These are phyloP conservation scores for Crataegus laevigata DNA, from an alignment of 306 rosid species.

Conservation along the genomic window DNA sequence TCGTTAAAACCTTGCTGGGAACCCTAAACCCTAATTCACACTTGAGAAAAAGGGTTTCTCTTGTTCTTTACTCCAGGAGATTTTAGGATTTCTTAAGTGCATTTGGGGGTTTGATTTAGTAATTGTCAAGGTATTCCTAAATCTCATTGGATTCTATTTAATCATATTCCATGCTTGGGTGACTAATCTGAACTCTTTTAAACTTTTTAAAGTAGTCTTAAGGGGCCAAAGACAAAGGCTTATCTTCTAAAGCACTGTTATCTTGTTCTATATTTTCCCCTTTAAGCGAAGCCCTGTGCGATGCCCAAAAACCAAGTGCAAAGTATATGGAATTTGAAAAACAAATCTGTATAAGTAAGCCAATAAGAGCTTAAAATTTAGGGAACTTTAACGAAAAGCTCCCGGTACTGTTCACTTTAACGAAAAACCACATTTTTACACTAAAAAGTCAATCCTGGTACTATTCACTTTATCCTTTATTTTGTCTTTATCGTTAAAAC, in stretches of 20 bases:
- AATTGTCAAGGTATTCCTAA: neutral
- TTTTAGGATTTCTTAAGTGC: too few species aligned
- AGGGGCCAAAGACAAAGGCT: neutral
- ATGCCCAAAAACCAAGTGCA: neutral
- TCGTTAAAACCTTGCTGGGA: too few species aligned
- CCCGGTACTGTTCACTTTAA: too few species aligned
- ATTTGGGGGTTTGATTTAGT: neutral
- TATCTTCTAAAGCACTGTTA: neutral
- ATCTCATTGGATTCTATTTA: neutral
- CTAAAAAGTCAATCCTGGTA: too few species aligned
- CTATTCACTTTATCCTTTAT: too few species aligned
- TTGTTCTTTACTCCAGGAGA: neutral
- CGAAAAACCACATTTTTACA: too few species aligned
- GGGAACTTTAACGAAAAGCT: too few species aligned
- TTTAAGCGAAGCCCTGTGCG: neutral
- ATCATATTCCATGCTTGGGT: neutral
- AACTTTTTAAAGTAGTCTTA: neutral
- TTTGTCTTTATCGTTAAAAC: too few species aligned
- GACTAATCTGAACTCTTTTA: constrained; percentile 8
- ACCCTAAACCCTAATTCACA: too few species aligned
- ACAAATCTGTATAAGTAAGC: neutral
- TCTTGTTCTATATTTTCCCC: neutral
- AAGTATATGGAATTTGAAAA: neutral
- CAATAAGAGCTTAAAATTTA: too few species aligned
- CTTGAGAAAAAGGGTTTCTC: too few species aligned